A percentile compares a stretch with the other conserved stretches of the same genome.
phyloP scores from a whole-genome alignment of 371 early-diverging fungal species.

The Lichtheimia hyalospora region DNA sequence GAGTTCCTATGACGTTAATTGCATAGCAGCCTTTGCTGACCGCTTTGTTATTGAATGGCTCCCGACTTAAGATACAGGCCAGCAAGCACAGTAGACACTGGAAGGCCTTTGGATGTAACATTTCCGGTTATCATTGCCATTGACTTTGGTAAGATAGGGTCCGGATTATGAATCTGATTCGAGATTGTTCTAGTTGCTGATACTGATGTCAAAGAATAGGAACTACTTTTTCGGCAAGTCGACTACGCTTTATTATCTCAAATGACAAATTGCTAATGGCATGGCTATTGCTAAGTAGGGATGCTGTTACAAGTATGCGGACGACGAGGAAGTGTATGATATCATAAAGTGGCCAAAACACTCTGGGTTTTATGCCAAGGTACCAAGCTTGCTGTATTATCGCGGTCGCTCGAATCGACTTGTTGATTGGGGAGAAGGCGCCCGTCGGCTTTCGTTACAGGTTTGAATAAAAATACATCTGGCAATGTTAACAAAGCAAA shows the following conservation, averaged over 20 bases:
- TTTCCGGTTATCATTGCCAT: conserved; percentile 20
- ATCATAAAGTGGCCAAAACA: conserved; percentile 29
- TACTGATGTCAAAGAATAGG: conserved; percentile 7
- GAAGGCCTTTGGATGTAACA: background rate
- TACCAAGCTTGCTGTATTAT: conserved; percentile 27
- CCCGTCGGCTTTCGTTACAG: conserved; percentile 40
- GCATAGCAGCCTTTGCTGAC: too few species aligned
- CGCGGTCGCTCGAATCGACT: conserved; percentile 14
- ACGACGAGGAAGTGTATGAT: conserved; percentile 22
- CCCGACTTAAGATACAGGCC: too few species aligned
- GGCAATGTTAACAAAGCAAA: background rate
- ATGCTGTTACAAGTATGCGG: conserved; percentile 21
- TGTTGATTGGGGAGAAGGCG: conserved; percentile 51
- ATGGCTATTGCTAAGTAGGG: conserved; percentile 9
- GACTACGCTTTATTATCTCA: too few species aligned
- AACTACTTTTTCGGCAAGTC: conserved; percentile 22
- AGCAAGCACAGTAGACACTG: background rate
- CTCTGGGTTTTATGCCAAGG: conserved; percentile 27
- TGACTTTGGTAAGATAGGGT: conserved; percentile 19
- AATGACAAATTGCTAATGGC: too few species aligned
- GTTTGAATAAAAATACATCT: conserved; percentile 11
- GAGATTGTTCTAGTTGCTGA: background rate
- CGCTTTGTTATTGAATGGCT: too few species aligned
- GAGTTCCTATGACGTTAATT: too few species aligned
- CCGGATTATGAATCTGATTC: background rate